Conservation (phyloP, 2,329 filamentous ascomycete genomes). For the Talaromyces marneffei region DNA sequence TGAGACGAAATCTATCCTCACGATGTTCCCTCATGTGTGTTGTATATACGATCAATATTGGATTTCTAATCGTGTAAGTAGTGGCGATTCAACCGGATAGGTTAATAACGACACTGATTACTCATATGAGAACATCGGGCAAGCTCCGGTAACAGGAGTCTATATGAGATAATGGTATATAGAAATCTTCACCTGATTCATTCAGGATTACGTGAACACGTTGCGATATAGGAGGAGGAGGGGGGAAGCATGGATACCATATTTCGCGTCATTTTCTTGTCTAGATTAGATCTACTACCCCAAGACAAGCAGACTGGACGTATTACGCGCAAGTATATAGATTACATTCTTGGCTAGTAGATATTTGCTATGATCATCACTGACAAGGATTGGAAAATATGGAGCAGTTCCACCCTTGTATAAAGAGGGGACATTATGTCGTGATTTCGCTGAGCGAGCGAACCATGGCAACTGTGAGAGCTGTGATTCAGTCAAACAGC, state of each 20-base stretch:
- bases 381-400: not conserved
- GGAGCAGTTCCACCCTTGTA: not conserved
- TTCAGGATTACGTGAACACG: not conserved
- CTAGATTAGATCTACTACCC: not conserved
- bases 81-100: not conserved
- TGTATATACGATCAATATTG: not conserved
- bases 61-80: not conserved
- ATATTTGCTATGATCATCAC: not conserved
- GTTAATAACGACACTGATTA: not conserved
- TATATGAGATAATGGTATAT: not conserved
- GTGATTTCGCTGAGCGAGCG: not conserved
- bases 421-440: not conserved
- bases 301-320: not conserved
- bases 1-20: not conserved
- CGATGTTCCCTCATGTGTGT: not conserved
- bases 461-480: not conserved
- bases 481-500: not conserved
- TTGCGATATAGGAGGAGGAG: not conserved
- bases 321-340: not conserved
- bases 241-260: not conserved
- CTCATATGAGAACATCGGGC: not conserved
- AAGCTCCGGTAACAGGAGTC: slow-evolving; percentile 12
- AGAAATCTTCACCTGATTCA: not conserved
- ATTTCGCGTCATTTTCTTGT: not conserved
- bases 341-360: not conserved